These are phyloP conservation scores for Lentinula aciculospora DNA, from an alignment of 768 basidiomycete genomes.

Conservation along the genomic window DNA sequence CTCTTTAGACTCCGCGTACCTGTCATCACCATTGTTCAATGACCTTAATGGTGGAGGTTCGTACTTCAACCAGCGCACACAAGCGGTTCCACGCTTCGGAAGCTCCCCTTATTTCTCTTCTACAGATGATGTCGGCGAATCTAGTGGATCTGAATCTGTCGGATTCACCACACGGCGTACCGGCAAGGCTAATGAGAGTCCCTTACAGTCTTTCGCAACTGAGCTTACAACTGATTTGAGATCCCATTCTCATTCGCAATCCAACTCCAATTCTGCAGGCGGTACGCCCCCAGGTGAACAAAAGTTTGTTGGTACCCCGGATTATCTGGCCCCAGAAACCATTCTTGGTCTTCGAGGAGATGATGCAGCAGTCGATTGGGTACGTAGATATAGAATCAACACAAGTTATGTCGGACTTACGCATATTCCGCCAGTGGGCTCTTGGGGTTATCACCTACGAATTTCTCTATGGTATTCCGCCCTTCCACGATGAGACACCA, in stretches of 20 bases:
- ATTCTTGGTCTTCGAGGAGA: constrained; percentile 94
- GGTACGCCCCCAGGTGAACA: constrained; percentile 79
- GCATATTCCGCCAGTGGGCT: constrained; percentile 70
- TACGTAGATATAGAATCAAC: constrained; percentile 30
- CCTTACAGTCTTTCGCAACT: constrained; percentile 80
- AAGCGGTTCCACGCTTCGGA: constrained; percentile 51
- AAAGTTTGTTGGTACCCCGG: constrained; percentile 96
- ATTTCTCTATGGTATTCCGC: constrained; percentile 94
- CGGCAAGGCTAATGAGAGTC: constrained; percentile 60
- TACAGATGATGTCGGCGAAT: constrained; percentile 80
- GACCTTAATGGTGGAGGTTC: constrained; percentile 61
- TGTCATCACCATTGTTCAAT: constrained; percentile 68
- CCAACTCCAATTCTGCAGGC: constrained; percentile 26
- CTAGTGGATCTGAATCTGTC: constrained; percentile 46
- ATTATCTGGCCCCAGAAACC: constrained; percentile 94
- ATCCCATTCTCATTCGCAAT: constrained; percentile 62
- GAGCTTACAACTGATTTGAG: constrained; percentile 80
- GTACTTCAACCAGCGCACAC: constrained; percentile 72
- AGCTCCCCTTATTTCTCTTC: constrained; percentile 62
- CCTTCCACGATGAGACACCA: constrained; percentile 96
- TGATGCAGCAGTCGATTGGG: constrained; percentile 96
- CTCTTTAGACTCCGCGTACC: constrained; percentile 73
- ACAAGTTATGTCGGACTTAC: not conserved
- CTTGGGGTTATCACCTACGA: constrained; percentile 98
- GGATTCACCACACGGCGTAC: constrained; percentile 29